Evolutionary conservation across 768 basidiomycete species (phyloP).

Genomic region (Phallus indusiatus): DNA sequence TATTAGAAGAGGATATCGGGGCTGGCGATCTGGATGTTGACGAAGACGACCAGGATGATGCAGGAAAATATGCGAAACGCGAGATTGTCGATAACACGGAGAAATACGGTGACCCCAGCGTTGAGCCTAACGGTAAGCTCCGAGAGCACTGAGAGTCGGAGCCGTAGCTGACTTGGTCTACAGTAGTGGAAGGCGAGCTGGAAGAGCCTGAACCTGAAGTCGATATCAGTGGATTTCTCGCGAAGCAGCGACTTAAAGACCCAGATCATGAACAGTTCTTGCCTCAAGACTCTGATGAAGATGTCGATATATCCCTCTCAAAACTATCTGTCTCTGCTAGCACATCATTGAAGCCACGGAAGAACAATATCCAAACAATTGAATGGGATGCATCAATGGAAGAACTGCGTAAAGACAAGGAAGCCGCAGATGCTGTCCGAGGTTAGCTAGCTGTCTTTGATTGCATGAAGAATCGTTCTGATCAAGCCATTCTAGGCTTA

Average conservation of each 20-base stretch:
- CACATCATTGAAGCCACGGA: slow-evolving; percentile 26
- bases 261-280: slow-evolving; percentile 19
- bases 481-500: slow-evolving; percentile 33
- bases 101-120: slow-evolving; percentile 56
- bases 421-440: slow-evolving; percentile 63
- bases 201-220: slow-evolving; percentile 55
- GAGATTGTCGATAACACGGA: slow-evolving; percentile 62
- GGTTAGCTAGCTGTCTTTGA: slow-evolving; percentile 31
- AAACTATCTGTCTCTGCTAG: slow-evolving; percentile 37
- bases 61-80: slow-evolving; percentile 45
- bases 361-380: slow-evolving; percentile 55
- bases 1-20: slow-evolving; percentile 48
- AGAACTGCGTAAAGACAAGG: slow-evolving; percentile 58
- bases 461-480: neutral
- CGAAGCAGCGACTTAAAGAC: slow-evolving; percentile 36
- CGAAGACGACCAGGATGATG: slow-evolving; percentile 42
- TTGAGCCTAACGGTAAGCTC: slow-evolving; percentile 58
- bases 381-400: slow-evolving; percentile 64
- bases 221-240: slow-evolving; percentile 59
- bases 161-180: neutral
- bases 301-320: slow-evolving; percentile 54
- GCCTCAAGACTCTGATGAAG: slow-evolving; percentile 44
- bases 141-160: neutral
- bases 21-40: slow-evolving; percentile 21
- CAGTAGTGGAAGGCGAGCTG: slow-evolving; percentile 2